Evolutionary conservation across 2,329 filamentous ascomycete genomes (phyloP).

Genomic region (Trichoderma gracile): DNA sequence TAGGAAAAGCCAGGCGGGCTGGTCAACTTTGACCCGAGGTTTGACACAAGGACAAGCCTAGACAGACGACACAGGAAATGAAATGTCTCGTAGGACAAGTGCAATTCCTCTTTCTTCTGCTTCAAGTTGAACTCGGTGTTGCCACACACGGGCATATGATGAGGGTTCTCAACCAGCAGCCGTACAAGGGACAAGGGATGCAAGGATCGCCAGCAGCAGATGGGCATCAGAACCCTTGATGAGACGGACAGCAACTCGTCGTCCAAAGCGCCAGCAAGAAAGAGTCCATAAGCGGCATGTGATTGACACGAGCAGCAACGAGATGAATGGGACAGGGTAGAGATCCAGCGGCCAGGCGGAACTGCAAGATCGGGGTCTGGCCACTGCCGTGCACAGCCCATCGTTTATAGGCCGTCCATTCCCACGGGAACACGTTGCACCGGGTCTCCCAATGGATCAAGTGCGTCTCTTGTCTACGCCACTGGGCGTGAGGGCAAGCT

Average conservation of each 20-base stretch:
- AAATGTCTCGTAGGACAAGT: not conserved
- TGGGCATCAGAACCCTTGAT: not conserved
- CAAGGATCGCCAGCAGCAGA: not conserved
- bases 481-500: conserved; percentile 16
- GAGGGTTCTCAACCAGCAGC: not conserved
- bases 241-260: not conserved
- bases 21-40: not conserved
- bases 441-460: not conserved
- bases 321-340: not conserved
- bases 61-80: not conserved
- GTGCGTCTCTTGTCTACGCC: conserved; percentile 13
- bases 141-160: no score
- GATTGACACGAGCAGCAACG: not conserved
- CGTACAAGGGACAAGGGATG: not conserved
- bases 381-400: conserved; percentile 2
- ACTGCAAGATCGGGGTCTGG: conserved; percentile 2
- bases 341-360: not conserved
- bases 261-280: not conserved
- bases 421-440: conserved; percentile 21
- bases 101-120: not conserved
- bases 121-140: no score
- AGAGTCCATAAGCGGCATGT: not conserved
- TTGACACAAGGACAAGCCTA: no score
- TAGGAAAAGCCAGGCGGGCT: not conserved
- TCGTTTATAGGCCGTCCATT: conserved; percentile 5